Base-by-base conservation (phyloP, 2,329 filamentous ascomycete species). In the Clarireedia monteithiana region DNA sequence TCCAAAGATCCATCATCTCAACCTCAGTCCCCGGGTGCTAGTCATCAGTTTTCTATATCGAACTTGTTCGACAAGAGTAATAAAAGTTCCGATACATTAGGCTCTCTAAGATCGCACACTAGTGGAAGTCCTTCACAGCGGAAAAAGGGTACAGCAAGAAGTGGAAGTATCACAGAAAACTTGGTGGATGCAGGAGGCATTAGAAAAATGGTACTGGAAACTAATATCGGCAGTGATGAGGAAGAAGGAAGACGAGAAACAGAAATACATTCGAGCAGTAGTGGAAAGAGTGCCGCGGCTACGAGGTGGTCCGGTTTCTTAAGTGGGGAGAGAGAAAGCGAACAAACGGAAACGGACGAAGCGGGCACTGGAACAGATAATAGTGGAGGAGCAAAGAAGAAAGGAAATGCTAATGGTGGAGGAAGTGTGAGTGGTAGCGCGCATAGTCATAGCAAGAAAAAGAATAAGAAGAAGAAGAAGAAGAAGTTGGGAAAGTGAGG, bases 161-260 rank as follows among this genome's bases (percentile, higher is more conserved):
- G 84, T 62, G 88, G 88, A 27, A 89, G 85, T 67, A 89, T 91
- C 63, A 90, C 87, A 0, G 87, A 91, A 70, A 88, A 87, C 59
- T 75, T 88, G n/a, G 74, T 91, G 55, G 85, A 91, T 65, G 76
- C 85, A 2, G 83, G 85, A 55, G 88, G 88, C 2, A 79, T 91
- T 52, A 82, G 83, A 60, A 92, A 92, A 71, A 81, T 90, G 46
- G 81, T 92, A 1, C 75, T 92, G 26, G 85, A 89, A 66, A 84
- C 84, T 3, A 86, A 27, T n/a, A 12, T 46, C n/a, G 23, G 30
- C 42, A 39, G 30, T 23, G 52, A 26, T 4, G 52, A 50, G 3
- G 45, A 50, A 34, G 47, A 49, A 10, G 40, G 27, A 10, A 40
- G 34, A 12, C 20, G 26, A 48, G 51, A 45, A 4, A 53, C 42